Percentiles rank a stretch among this genome's conserved stretches.
Conservation (phyloP, 2,329 filamentous ascomycete species). For the Lecanicillium sp. region DNA sequence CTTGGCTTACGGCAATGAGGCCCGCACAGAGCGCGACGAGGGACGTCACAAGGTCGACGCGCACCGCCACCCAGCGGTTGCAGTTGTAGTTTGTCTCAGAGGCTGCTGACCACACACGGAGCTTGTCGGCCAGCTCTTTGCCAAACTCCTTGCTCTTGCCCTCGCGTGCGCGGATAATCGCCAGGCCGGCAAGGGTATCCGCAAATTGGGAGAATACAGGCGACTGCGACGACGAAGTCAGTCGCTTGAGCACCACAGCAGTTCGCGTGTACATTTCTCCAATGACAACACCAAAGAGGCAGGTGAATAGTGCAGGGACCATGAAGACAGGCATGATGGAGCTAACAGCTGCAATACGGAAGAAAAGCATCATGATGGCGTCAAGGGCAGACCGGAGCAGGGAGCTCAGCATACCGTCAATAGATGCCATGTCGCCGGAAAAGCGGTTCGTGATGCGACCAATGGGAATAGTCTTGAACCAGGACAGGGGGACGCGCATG, state of each 20-base stretch:
- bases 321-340: constrained; percentile 48
- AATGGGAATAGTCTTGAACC: constrained; percentile 50
- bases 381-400: constrained; percentile 41
- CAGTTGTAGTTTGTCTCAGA: constrained; percentile 47
- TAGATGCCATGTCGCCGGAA: constrained; percentile 50
- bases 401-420: constrained; percentile 42
- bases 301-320: constrained; percentile 40
- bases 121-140: constrained; percentile 42
- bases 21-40: constrained; percentile 46
- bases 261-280: constrained; percentile 47
- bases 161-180: constrained; percentile 45
- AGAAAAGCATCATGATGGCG: constrained; percentile 35
- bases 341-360: constrained; percentile 42
- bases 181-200: constrained; percentile 44
- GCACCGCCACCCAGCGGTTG: constrained; percentile 52
- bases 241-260: constrained; percentile 40
- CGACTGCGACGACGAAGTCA: constrained; percentile 42
- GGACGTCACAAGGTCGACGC: constrained; percentile 49
- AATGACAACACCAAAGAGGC: constrained; percentile 38
- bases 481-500: constrained; percentile 48
- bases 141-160: constrained; percentile 44
- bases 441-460: constrained; percentile 51
- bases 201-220: constrained; percentile 53
- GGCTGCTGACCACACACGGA: constrained; percentile 41
- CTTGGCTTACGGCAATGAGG: constrained; percentile 44